Evolutionary conservation across 2,329 filamentous ascomycete genomes (phyloP), one percentile per base, ranked within the genome.

Genomic region (Botrytis elliptica): DNA sequence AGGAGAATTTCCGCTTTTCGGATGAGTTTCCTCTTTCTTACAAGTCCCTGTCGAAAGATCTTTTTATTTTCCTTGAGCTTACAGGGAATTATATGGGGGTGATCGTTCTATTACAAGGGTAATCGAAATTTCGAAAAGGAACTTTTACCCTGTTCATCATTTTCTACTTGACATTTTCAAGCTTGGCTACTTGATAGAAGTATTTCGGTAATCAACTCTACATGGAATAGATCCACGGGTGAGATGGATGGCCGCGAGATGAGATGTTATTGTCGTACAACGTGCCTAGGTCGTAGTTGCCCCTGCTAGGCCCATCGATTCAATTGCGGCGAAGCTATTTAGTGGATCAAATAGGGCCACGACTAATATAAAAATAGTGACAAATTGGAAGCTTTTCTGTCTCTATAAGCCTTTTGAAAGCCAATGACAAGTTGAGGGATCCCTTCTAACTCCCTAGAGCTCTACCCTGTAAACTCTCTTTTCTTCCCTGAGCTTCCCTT

Each of bases 311-410:
- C 36, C 25, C 68, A 70, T 70, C 38, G 36, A 60, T n/a, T 70
- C n/a, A 60, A 60, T 44, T 70, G 67, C 67, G 67, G 67, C 52
- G 38, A 70, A 70, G 67, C 42, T 60, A 59, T 60, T 59, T 70
- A 25, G 42, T 70, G 64, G 64, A 67, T 52, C 64, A 38, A 67
- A 67, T 70, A 57, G 67, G 67, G 55, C 49, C 55, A 70, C 67
- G 49, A 44, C 38, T 70, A 60, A 42, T 57, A 25, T 71, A 71
- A 71, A 71, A 71, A 71, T 71, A 71, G 60, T 55, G 70, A 57
- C 70, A 52, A 71, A 65, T 71, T 55, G 36, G 70, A 71, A 40
- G 46, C 65, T 68, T 55, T 67, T 55, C 46, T 55, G 42, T 25
- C 46, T 68, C 20, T 29, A 68, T 55, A 55, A 65, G 57, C 25